These are phyloP conservation scores for Chaetomium tenue DNA, from an alignment of 495 filamentous ascomycete species.

Conservation along the genomic window DNA sequence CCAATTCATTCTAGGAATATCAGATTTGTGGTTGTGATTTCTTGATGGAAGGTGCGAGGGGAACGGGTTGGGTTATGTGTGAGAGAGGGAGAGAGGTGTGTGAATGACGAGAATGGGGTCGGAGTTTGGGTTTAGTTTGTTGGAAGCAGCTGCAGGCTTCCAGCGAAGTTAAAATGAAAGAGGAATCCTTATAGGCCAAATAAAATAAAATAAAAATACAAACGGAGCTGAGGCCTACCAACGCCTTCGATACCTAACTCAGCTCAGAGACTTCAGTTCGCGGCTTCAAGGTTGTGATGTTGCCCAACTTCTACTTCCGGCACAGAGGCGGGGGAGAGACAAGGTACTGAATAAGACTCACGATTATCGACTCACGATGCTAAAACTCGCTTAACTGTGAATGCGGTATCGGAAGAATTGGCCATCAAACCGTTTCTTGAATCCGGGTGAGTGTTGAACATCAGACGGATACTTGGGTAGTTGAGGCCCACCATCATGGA, in stretches of 20 bases:
- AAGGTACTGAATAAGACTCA: neutral
- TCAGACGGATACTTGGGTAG: neutral
- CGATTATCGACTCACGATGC: neutral
- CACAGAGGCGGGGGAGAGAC: neutral
- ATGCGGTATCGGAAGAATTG: too few species aligned
- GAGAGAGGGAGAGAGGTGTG: neutral
- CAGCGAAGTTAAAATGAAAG: neutral
- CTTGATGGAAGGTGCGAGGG: neutral
- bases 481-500: conserved; percentile 42
- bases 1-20: neutral
- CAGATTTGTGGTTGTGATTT: neutral
- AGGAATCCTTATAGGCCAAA: neutral
- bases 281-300: neutral
- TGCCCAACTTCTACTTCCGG: neutral
- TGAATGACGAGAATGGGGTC: neutral
- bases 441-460: neutral
- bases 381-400: neutral
- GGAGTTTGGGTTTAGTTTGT: neutral
- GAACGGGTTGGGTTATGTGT: neutral
- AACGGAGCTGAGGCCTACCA: neutral
- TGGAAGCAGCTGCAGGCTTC: neutral
- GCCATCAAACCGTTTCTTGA: neutral
- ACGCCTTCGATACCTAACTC: neutral
- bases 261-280: neutral
- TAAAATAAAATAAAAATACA: neutral